Evolutionary conservation across 1,284 basidiomycete genomes (phyloP), one percentile per base, ranked within the genome.

Genomic region (Trichosporon faecale): DNA sequence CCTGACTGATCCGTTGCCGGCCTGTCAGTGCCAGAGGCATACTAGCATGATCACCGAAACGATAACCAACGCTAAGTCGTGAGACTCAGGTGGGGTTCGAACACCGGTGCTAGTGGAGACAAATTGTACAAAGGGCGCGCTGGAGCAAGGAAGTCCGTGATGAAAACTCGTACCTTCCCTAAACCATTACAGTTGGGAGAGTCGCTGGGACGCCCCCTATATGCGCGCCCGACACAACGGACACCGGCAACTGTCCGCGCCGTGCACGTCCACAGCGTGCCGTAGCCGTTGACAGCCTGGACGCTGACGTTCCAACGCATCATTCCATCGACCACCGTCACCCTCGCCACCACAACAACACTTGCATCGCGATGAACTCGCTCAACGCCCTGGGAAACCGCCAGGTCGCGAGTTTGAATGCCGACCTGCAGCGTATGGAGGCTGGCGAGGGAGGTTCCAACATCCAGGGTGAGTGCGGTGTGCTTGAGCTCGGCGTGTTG

Each of bases 311-410:
- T 27, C 40, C 57, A 31, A 63, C 65, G n/a, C 29, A 27, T 61
- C 35, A 31, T 49, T 25, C 52, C 29, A 12, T 44, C 55, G 12
- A 3, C 18, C 27, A 61, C 57, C 27, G 57, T 61, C 27, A 29
- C 57, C 68, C 27, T 66, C 40, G 29, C 37, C 64, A 44, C 57
- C 46, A 66, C 52, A 49, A 52, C 64, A 12, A 25, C 6, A 18
- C 23, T 49, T 16, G 49, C 21, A 55, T 44, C 73, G 70, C 69
- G 9, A 95, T 97, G 94, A 95, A 97, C 85, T 94, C 94, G 35
- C 87, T 98, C 27, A 97, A 97, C 85, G 93, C 93, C 0, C 91
- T 93, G 64, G 95, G 94, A 1, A 91, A 95, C 21, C 88, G 95
- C 57, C 95, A 98, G 83, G 92, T 93, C 35, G 90, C 90, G 77